These are phyloP conservation scores for Xylogone sp. DNA, from an alignment of 2,329 filamentous ascomycete species.

Conservation along the genomic window DNA sequence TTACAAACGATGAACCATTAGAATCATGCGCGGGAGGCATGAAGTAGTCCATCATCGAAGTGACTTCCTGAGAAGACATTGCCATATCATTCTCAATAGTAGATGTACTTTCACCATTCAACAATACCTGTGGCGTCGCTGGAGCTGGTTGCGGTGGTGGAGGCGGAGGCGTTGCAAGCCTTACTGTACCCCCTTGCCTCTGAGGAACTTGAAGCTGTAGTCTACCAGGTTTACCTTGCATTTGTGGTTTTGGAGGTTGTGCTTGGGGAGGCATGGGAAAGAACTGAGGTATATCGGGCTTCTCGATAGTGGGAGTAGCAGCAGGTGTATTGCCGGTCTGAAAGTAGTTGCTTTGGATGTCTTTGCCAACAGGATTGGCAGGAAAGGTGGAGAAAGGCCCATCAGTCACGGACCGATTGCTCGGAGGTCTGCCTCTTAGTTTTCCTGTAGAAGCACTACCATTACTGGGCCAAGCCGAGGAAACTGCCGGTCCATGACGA, in stretches of 20 bases:
- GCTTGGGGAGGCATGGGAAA: slow-evolving; percentile 24
- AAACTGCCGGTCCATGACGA: slow-evolving; percentile 81
- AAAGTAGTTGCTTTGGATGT: slow-evolving; percentile 41
- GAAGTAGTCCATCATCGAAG: slow-evolving; percentile 26
- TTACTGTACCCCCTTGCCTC: slow-evolving; percentile 54
- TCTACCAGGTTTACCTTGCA: slow-evolving; percentile 38
- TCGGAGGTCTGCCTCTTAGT: slow-evolving; percentile 74
- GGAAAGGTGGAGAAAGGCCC: slow-evolving; percentile 69
- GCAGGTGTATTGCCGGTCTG: slow-evolving; percentile 32
- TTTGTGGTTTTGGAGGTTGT: slow-evolving; percentile 15
- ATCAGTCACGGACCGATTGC: slow-evolving; percentile 62
- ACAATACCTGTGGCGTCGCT: not conserved
- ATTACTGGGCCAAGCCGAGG: slow-evolving; percentile 79
- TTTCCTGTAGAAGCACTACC: slow-evolving; percentile 63
- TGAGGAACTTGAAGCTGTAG: slow-evolving; percentile 62
- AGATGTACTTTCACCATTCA: not conserved
- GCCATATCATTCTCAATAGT: not conserved
- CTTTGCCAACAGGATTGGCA: slow-evolving; percentile 49
- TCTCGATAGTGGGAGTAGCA: slow-evolving; percentile 38
- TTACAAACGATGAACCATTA: slow-evolving; percentile 21
- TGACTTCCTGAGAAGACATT: slow-evolving; percentile 10
- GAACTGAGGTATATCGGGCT: slow-evolving; percentile 32
- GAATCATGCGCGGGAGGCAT: slow-evolving; percentile 15
- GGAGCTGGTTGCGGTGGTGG: slow-evolving; percentile 37
- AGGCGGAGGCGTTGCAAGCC: slow-evolving; percentile 56